phyloP scores from a whole-genome alignment of 495 filamentous ascomycete genomes.

The Lepidopterella palustris region DNA sequence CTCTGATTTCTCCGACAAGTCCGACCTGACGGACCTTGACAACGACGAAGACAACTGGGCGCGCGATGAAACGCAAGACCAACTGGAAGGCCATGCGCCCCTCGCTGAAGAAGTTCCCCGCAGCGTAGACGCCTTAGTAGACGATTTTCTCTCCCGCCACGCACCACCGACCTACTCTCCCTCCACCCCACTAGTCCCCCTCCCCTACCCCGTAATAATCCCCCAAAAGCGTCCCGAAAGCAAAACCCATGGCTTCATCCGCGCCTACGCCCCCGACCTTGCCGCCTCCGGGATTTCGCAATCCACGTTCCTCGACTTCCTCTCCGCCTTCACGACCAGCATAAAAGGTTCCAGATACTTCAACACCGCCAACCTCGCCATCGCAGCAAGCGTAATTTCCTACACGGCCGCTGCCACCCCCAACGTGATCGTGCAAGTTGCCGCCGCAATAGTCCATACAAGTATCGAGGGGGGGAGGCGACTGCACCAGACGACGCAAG shows the following conservation, averaged over 20 bases:
- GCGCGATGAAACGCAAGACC: conserved; percentile 50
- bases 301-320: conserved; percentile 49
- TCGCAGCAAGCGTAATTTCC: conserved; percentile 19
- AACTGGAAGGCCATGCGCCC: no score
- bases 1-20: conserved; percentile 11
- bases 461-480: not conserved
- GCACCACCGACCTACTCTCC: not conserved
- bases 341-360: no score
- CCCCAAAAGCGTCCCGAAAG: conserved; percentile 45
- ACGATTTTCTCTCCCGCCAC: not conserved
- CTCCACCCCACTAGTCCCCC: conserved; percentile 5
- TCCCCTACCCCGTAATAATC: conserved; percentile 45
- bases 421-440: conserved; percentile 11
- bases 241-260: conserved; percentile 42
- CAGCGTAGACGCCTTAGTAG: not conserved
- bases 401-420: conserved; percentile 15
- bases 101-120: conserved; percentile 32
- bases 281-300: conserved; percentile 45
- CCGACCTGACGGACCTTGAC: conserved; percentile 7
- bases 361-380: conserved; percentile 23
- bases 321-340: no score
- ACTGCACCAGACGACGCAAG: not conserved
- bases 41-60: conserved; percentile 46
- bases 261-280: conserved; percentile 49
- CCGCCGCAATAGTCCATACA: not conserved